Conservation (phyloP, 148 eudicot species). For the Arctostaphylos glauca region DNA sequence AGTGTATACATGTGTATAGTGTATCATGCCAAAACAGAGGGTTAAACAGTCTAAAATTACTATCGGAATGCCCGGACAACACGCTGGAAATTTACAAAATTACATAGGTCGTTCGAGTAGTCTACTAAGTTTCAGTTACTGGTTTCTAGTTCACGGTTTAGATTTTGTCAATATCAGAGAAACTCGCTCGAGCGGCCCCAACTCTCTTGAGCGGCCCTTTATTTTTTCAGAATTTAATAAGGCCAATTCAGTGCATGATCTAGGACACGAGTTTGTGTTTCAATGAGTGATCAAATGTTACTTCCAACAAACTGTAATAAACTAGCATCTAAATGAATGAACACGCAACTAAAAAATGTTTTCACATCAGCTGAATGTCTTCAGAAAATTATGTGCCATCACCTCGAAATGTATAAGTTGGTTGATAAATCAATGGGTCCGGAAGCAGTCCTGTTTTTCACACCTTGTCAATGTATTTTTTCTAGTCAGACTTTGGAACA, state of each 20-base stretch:
- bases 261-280: slow-evolving; percentile 3
- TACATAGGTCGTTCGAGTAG: no score
- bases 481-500: background rate
- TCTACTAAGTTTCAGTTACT: no score
- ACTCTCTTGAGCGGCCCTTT: no score
- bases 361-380: background rate
- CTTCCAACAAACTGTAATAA: background rate
- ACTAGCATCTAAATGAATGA: background rate
- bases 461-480: background rate
- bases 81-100: no score
- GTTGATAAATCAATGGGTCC: background rate
- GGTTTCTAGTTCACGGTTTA: no score
- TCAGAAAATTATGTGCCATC: background rate
- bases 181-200: no score
- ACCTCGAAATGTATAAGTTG: background rate
- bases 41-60: no score
- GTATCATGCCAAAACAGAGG: no score
- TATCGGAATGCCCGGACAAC: no score
- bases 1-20: no score
- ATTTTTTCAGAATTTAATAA: no score
- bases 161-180: no score
- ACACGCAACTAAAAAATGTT: background rate
- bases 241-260: background rate
- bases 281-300: background rate
- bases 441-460: background rate